These are phyloP conservation scores for Fusarium sp. DNA, from an alignment of 2,329 filamentous ascomycete genomes.

Conservation along the genomic window DNA sequence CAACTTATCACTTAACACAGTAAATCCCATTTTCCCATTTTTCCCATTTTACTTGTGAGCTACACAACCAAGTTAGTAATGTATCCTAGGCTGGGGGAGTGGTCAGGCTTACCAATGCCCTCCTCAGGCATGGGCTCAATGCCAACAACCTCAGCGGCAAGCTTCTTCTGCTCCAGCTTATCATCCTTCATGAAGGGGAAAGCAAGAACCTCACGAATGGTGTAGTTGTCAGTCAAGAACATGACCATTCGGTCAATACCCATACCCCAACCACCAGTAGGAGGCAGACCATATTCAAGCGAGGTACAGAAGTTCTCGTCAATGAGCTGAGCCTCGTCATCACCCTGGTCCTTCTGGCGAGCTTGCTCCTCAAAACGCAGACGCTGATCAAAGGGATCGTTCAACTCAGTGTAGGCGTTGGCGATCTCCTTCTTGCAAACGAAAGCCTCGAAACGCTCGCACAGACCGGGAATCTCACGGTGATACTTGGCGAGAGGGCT, in stretches of 20 bases:
- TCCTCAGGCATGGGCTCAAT: conserved; percentile 46
- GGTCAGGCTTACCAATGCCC: conserved; percentile 43
- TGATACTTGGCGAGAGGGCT: conserved; percentile 97
- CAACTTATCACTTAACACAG: conserved; percentile 10
- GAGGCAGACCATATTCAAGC: conserved; percentile 90
- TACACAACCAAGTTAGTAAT: conserved; percentile 25
- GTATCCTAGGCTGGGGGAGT: too few species aligned
- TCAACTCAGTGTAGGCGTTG: conserved; percentile 96
- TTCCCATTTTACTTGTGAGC: conserved; percentile 43
- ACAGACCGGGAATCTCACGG: conserved; percentile 82
- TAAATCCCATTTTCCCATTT: conserved; percentile 8
- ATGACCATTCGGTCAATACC: conserved; percentile 94
- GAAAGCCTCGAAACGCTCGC: conserved; percentile 97
- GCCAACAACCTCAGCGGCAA: conserved; percentile 48
- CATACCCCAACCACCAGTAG: conserved; percentile 96
- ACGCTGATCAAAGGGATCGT: conserved; percentile 93
- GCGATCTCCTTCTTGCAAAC: conserved; percentile 83
- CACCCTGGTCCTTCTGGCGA: conserved; percentile 93
- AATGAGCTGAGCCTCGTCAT: conserved; percentile 95
- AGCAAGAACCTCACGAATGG: conserved; percentile 93
- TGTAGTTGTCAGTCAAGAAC: conserved; percentile 94
- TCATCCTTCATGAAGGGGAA: conserved; percentile 98
- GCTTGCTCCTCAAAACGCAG: conserved; percentile 90
- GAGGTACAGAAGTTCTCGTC: conserved; percentile 95
- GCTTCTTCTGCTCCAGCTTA: conserved; percentile 65